A percentile compares a stretch with the other conserved stretches of the same genome.
These are phyloP conservation scores for Pseudogymnoascus sp. DNA, from an alignment of 2,329 filamentous ascomycete species.

Conservation along the genomic window DNA sequence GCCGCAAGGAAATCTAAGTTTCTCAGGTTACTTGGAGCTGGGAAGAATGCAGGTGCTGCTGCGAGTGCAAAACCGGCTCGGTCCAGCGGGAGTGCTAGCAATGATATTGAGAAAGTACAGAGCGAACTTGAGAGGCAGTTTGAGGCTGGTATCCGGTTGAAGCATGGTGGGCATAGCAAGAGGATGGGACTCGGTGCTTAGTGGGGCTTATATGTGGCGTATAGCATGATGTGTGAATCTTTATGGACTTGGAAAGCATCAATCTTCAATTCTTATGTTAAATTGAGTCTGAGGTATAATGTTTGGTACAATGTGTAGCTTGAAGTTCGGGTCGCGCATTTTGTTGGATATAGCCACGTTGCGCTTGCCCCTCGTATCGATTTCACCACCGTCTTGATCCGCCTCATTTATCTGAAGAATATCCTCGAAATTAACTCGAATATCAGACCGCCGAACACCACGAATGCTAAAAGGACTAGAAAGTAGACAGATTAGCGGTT, in stretches of 20 bases:
- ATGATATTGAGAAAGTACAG: slow-evolving; percentile 24
- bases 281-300: neutral
- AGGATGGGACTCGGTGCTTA: slow-evolving; percentile 31
- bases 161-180: slow-evolving; percentile 30
- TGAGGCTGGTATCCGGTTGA: slow-evolving; percentile 31
- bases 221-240: neutral
- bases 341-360: slow-evolving; percentile 9
- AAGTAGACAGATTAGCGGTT: slow-evolving; percentile 9
- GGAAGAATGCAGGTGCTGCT: slow-evolving; percentile 16
- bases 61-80: slow-evolving; percentile 12
- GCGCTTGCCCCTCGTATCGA: slow-evolving; percentile 5
- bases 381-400: neutral
- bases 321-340: neutral
- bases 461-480: slow-evolving; percentile 26
- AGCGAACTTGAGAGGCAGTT: slow-evolving; percentile 32
- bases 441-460: slow-evolving; percentile 30
- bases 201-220: slow-evolving; percentile 1
- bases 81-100: neutral
- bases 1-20: slow-evolving; percentile 29
- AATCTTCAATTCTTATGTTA: slow-evolving; percentile 2
- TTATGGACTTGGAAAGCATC: neutral
- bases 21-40: slow-evolving; percentile 29
- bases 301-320: slow-evolving; percentile 4
- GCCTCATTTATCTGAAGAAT: slow-evolving; percentile 23
- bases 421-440: slow-evolving; percentile 32